These are phyloP conservation scores for Saccharomyces hybrid DNA, from an alignment of 1,139 yeast genomes.

Conservation along the genomic window DNA sequence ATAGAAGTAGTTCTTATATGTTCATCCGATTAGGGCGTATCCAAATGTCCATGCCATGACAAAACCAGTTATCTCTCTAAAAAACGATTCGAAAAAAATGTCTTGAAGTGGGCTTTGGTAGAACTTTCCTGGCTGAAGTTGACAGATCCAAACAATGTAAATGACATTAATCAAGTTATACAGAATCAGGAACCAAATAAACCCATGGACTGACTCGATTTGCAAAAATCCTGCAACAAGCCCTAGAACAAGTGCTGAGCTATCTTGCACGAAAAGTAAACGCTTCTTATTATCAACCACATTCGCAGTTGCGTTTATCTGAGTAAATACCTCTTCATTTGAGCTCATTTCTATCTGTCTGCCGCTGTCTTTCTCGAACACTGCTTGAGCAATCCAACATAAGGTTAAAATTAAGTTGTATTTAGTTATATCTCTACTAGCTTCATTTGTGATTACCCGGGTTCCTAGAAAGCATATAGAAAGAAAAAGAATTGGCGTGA, in stretches of 20 bases:
- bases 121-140: constrained; percentile 37
- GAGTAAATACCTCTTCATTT: constrained; percentile 11
- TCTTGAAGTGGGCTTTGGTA: constrained; percentile 49
- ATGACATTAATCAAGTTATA: constrained; percentile 39
- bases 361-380: not conserved
- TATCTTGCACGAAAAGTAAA: constrained; percentile 51
- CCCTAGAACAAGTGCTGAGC: constrained; percentile 60
- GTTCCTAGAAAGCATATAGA: not conserved
- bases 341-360: constrained; percentile 1
- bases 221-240: constrained; percentile 65
- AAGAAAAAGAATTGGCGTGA: not conserved
- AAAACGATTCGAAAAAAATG: constrained; percentile 47
- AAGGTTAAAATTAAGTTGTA: not conserved
- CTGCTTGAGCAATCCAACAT: not conserved
- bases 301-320: constrained; percentile 20
- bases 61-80: constrained; percentile 58
- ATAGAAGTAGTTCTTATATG: not conserved
- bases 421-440: not conserved
- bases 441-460: not conserved
- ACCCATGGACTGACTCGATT: constrained; percentile 57
- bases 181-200: constrained; percentile 48
- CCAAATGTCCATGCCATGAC: constrained; percentile 82
- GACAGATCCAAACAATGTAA: constrained; percentile 23
- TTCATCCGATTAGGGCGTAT: constrained; percentile 50
- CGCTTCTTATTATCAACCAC: constrained; percentile 30